Evolutionary conservation across 768 basidiomycete species (phyloP), one percentile per base, ranked within the genome.

Genomic region (Ephemerocybe angulata): DNA sequence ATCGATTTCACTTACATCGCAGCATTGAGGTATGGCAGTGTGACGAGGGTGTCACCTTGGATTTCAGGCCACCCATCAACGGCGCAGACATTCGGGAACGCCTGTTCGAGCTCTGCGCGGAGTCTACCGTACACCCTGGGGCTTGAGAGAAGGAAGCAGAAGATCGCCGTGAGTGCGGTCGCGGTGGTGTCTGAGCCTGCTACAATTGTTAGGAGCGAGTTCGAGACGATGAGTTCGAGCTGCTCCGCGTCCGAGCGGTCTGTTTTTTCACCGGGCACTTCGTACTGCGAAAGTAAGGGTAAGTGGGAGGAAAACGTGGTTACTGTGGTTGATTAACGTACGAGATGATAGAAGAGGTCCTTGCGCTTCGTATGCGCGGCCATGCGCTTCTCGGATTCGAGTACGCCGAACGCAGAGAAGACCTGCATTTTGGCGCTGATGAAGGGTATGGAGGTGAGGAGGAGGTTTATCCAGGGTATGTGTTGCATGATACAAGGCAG

Each of bases 151-250:
- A 72, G 61, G 40, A 59, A 65, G 55, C 63, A 69, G 44, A 70
- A 60, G 6, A 67, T 44, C 25, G 62, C 64, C 10, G 59, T 55
- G 2, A 69, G 53, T 8, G 63, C 62, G 0, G 65, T 55, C 0
- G 69, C 58, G 1, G 65, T 65, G 1, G 70, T 70, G 51, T 70
- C 67, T 4, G 70, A 67, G 15, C 68, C 70, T 4, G 70, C 68
- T 2, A 71, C 60, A 24, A 71, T 67, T 11, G 68, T 59, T 4
- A 70, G 59, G 21, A 62, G 54, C 2, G 62, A 47, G 30, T 69
- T 62, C 7, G 58, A 58, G 2, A 64, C 43, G 13, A 65, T 55
- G 19, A 62, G 55, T 4, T 35, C 50, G 4, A 55, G 46, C 31
- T 31, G 27, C 5, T 47, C 46, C 42, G 50, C 48, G 17, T 38